Evolutionary conservation across 306 rosid species (phyloP).

Genomic region (Dryas alaskensis): DNA sequence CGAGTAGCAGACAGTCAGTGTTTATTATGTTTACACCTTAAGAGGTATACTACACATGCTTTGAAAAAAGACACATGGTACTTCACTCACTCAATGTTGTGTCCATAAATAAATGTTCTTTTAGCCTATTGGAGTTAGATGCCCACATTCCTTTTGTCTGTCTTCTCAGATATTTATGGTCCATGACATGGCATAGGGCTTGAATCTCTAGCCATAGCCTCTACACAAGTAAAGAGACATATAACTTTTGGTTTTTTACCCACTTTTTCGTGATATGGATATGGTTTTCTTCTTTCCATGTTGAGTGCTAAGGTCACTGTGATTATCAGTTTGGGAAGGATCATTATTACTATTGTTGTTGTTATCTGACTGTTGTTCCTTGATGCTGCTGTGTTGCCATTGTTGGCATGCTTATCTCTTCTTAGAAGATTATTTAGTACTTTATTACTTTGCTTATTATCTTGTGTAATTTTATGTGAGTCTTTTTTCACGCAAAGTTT

Average conservation of each 20-base stretch:
- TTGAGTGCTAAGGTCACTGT: background rate
- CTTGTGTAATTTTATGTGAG: background rate
- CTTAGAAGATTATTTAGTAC: background rate
- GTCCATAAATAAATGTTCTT: background rate
- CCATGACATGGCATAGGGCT: background rate
- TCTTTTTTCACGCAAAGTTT: background rate
- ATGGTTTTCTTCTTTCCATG: background rate
- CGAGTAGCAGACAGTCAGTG: background rate
- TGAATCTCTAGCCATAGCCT: background rate
- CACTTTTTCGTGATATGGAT: background rate
- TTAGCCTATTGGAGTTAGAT: background rate
- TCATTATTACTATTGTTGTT: background rate
- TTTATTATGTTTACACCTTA: background rate
- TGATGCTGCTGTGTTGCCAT: background rate
- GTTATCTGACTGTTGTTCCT: background rate
- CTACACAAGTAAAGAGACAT: background rate
- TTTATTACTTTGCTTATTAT: background rate
- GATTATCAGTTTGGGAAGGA: background rate
- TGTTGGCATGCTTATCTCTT: background rate
- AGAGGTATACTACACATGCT: background rate
- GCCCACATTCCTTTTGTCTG: background rate
- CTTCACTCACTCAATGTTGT: background rate
- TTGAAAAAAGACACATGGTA: background rate
- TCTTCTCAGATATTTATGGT: background rate
- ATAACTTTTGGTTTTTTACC: background rate